Evolutionary conservation across 345 rosid species (phyloP).

Genomic region (Syzygium aromaticum): DNA sequence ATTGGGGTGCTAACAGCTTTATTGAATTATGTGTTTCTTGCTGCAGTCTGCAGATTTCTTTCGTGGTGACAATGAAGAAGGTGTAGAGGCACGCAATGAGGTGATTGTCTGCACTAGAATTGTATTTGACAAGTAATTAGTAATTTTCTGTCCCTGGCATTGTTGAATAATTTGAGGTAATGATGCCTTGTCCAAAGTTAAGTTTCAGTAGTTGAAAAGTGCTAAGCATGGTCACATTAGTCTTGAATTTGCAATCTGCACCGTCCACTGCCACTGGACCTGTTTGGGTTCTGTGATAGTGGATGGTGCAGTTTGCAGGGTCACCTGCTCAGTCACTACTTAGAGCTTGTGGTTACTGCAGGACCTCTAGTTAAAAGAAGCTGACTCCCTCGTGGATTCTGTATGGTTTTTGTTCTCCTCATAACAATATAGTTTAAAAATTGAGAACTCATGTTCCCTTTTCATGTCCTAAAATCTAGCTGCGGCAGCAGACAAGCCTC

Average conservation of each 20-base stretch:
- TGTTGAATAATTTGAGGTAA: background rate
- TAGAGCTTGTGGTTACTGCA: background rate
- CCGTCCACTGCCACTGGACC: background rate
- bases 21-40: conserved; percentile 5
- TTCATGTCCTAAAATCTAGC: background rate
- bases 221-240: background rate
- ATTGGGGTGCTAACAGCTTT: background rate
- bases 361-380: background rate
- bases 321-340: background rate
- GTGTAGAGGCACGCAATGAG: conserved; percentile 98
- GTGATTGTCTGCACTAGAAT: conserved; percentile 19
- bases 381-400: background rate
- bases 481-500: background rate
- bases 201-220: background rate
- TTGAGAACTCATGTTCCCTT: background rate
- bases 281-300: background rate
- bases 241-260: background rate
- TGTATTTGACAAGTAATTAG: background rate
- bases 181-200: background rate
- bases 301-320: background rate
- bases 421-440: background rate
- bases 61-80: conserved; percentile 95
- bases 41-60: conserved; percentile 96
- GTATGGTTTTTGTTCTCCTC: background rate
- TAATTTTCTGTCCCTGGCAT: background rate